Base-by-base conservation (phyloP, 2,329 filamentous ascomycete species). In the Thermomyces lanuginosus region DNA sequence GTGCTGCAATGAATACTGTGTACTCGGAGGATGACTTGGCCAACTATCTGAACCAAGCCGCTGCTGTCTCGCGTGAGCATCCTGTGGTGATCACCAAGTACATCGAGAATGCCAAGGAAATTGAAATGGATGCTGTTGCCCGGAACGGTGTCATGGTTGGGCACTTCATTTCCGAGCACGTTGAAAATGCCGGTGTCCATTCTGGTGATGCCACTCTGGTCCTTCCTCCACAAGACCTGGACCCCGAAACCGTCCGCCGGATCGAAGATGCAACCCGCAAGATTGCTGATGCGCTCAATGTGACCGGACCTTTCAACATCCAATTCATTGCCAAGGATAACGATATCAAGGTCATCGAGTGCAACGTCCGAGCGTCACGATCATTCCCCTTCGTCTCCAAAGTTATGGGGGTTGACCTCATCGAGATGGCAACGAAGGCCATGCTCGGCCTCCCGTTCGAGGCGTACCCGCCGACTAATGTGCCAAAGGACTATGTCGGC, bases 301-400 rank as follows among this genome's bases (percentile, higher is more conserved):
- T 98, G 30, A 95, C 89, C 21, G 89, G 89, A 26, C 89, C 89
- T 12, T 93, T 78, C 69, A 98, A 98, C 59, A 98, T 98, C 37
- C 89, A 98, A 53, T 95, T 98, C 61, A 98, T 98, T 45, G 89
- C 89, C 44, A 95, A 95, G 63, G 84, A 95, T 53, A 95, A 95
- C 51, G 86, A 95, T 40, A 95, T 98, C 64, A 95, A 95, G 65
- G 89, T 98, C 39, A 98, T 98, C 38, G 89, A 98, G 60, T 95
- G 89, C 59, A 98, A 98, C 46, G 89, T 95, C 34, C 76, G 89
- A 36, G 89, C 89, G 9, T 93, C 89, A 23, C 72, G 89, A 38
- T 95, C 86, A 1, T 93, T 93, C 66, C 89, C 89, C 35, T 98
- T 98, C 48, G 84, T 95, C 9, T 93, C 84, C 38, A 98, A 98